Conservation (phyloP, 2,329 filamentous ascomycete species). For the Pseudogymnoascus sp. region DNA sequence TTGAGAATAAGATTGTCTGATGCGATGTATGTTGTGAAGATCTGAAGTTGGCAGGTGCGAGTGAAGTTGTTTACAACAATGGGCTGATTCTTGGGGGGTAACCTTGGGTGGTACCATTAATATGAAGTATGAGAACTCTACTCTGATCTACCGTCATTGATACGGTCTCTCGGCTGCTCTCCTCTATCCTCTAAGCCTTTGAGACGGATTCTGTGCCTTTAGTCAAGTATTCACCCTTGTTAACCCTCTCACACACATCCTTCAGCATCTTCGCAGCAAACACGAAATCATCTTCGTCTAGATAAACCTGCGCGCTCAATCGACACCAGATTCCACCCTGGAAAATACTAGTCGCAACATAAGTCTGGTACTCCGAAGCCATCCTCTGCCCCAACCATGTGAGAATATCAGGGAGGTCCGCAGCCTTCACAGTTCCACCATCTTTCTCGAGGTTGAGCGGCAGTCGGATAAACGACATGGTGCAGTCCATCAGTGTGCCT, state of each 20-base stretch:
- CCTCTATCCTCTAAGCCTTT: background rate
- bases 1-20: too few relatives aligned
- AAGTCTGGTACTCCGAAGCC: slow-evolving; percentile 59
- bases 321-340: slow-evolving; percentile 60
- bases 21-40: too few relatives aligned
- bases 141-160: background rate
- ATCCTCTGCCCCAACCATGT: slow-evolving; percentile 51
- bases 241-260: slow-evolving; percentile 45
- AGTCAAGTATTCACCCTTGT: slow-evolving; percentile 30
- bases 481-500: background rate
- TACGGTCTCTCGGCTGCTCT: too few relatives aligned
- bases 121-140: too few relatives aligned
- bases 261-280: slow-evolving; percentile 45
- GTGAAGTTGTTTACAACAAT: too few relatives aligned
- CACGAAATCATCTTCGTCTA: slow-evolving; percentile 73
- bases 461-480: background rate
- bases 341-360: slow-evolving; percentile 58
- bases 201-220: background rate
- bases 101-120: too few relatives aligned
- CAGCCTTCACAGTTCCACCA: slow-evolving; percentile 36
- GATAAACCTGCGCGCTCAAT: slow-evolving; percentile 74
- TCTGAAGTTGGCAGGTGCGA: too few relatives aligned
- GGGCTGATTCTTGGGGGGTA: too few relatives aligned
- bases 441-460: slow-evolving; percentile 26
- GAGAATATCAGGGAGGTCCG: slow-evolving; percentile 26